phyloP scores from a whole-genome alignment of 192 early-diverging fungal species.

The Umbelopsis vinacea region DNA sequence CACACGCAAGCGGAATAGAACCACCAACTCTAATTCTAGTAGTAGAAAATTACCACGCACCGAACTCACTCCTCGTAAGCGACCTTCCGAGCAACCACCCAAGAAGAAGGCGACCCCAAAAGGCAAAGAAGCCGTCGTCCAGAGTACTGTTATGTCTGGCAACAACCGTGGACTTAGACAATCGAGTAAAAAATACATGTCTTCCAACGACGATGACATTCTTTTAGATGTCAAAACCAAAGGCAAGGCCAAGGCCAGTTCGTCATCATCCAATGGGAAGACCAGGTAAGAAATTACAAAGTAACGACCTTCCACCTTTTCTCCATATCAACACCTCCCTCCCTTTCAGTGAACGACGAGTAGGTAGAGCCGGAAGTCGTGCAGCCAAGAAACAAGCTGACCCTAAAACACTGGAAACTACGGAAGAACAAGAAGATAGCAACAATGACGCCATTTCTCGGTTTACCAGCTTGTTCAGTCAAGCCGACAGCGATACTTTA shows the following conservation, averaged over 20 bases:
- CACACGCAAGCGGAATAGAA: conserved; percentile 10
- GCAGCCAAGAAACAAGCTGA: conserved; percentile 26
- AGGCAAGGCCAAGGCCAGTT: conserved; percentile 11
- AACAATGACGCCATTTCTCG: background rate
- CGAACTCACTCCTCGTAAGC: background rate
- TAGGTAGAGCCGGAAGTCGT: conserved; percentile 5
- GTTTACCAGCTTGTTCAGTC: background rate
- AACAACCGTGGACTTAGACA: conserved; percentile 12
- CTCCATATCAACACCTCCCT: background rate
- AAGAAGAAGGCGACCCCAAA: conserved; percentile 4
- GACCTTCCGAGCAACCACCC: background rate
- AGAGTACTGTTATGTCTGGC: conserved; percentile 9
- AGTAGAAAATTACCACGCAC: conserved; percentile 3
- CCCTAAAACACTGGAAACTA: background rate
- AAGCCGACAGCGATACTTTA: background rate
- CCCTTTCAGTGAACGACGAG: background rate
- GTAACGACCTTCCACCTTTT: background rate
- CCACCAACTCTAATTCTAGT: background rate
- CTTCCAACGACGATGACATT: conserved; percentile 16
- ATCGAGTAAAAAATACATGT: conserved; percentile 2
- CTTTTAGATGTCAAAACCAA: conserved; percentile 12
- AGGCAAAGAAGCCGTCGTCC: conserved; percentile 12
- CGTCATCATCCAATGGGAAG: conserved; percentile 7
- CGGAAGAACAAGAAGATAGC: background rate
- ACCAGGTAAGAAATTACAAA: background rate